Conservation (phyloP, 805 yeast genomes). For the Torulaspora delbrueckii region DNA sequence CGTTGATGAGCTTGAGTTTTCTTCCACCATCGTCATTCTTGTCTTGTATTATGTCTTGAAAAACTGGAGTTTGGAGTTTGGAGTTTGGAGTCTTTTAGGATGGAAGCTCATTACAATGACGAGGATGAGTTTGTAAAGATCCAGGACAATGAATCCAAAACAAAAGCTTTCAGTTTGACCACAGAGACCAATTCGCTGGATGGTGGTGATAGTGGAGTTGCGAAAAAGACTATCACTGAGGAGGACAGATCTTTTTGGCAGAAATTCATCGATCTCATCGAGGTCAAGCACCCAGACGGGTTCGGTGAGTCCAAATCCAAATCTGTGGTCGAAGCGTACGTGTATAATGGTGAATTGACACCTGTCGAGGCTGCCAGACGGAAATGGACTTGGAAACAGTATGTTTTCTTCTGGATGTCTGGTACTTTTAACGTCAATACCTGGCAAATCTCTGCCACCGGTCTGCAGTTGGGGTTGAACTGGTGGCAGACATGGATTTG, state of each 20-base stretch:
- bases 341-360: slow-evolving; percentile 71
- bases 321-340: slow-evolving; percentile 37
- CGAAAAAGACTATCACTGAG: neutral
- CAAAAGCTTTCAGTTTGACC: neutral
- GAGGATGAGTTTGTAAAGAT: neutral
- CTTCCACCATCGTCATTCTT: neutral
- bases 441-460: slow-evolving; percentile 89
- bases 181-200: neutral
- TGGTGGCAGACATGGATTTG: slow-evolving; percentile 95
- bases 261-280: slow-evolving; percentile 4
- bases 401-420: slow-evolving; percentile 78
- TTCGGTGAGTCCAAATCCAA: slow-evolving; percentile 3
- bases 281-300: slow-evolving; percentile 9
- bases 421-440: slow-evolving; percentile 89
- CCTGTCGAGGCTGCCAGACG: slow-evolving; percentile 75
- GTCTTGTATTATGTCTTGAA: neutral
- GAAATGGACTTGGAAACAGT: slow-evolving; percentile 81
- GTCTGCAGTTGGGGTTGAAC: slow-evolving; percentile 68
- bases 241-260: slow-evolving; percentile 2
- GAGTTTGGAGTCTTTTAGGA: neutral
- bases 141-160: neutral
- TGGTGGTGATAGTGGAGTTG: neutral
- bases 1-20: neutral
- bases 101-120: neutral
- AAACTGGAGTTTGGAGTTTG: neutral